phyloP scores from a whole-genome alignment of 2,329 filamentous ascomycete genomes.

The Metarhizium sp. region DNA sequence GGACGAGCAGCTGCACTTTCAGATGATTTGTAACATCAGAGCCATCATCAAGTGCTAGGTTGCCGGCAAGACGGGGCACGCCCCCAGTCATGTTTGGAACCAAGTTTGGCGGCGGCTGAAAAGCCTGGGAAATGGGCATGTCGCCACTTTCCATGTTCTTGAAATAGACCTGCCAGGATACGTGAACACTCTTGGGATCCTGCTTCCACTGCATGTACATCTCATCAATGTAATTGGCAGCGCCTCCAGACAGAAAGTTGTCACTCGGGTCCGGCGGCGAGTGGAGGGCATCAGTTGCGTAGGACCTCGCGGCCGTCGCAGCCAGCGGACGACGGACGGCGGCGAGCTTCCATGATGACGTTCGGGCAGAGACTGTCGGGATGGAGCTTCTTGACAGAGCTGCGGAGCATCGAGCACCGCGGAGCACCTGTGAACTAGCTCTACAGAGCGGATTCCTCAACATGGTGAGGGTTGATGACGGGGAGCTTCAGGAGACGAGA shows the following conservation, averaged over 20 bases:
- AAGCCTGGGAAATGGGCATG: conserved; percentile 96
- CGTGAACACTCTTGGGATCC: conserved; percentile 85
- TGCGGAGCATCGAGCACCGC: conserved; percentile 39
- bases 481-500: conserved; percentile 5
- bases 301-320: conserved; percentile 39
- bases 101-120: conserved; percentile 88
- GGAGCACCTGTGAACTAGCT: conserved; percentile 55
- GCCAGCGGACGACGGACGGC: conserved; percentile 40
- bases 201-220: conserved; percentile 99
- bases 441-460: conserved; percentile 59
- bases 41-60: conserved; percentile 57
- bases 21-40: conserved; percentile 90
- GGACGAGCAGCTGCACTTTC: conserved; percentile 94
- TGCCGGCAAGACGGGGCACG: conserved; percentile 63
- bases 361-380: conserved; percentile 28
- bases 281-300: conserved; percentile 43
- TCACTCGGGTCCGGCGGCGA: conserved; percentile 72
- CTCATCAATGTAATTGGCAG: conserved; percentile 98
- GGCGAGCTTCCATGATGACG: conserved; percentile 34
- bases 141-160: conserved; percentile 97
- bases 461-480: conserved; percentile 43
- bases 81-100: conserved; percentile 74
- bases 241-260: conserved; percentile 92
- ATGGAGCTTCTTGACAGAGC: conserved; percentile 30
- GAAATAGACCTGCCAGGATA: conserved; percentile 99